Base-by-base conservation (phyloP, 768 basidiomycete species). In the Coprinopsis marcescibilis region DNA sequence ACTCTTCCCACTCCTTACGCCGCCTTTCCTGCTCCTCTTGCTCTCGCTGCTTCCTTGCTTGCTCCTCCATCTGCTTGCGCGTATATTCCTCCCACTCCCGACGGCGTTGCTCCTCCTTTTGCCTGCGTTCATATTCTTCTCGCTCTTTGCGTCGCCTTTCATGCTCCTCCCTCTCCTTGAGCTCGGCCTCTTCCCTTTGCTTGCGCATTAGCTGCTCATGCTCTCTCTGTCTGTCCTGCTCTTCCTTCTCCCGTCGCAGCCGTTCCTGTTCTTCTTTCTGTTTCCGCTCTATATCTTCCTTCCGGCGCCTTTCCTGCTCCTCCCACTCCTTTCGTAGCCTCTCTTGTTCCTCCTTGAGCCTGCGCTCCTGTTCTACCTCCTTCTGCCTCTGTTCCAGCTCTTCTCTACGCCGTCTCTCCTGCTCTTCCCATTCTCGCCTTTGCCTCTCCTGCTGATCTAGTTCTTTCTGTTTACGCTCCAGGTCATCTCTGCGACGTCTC, bases 61-160 rank as follows among this genome's bases (percentile, higher is more conserved):
- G n/a, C n/a, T 49, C 64, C 51, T 56, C 51, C 14, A 40, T 42
- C 44, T 57, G 57, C 24, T 52, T 54, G 46, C 65, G 60, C 41
- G 62, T 65, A 8, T 8, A 7, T 19, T 13, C 36, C 30, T 8
- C 14, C 36, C 14, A 8, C n/a, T n/a, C n/a, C n/a, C n/a, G n/a
- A n/a, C n/a, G n/a, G n/a, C n/a, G n/a, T n/a, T n/a, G n/a, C n/a
- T n/a, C n/a, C n/a, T n/a, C n/a, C n/a, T n/a, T n/a, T n/a, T n/a
- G n/a, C n/a, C n/a, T n/a, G n/a, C n/a, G n/a, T n/a, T n/a, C 70
- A 43, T 69, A 65, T 17, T 69, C 71, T 54, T 70, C 48, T 8
- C n/a, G n/a, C n/a, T n/a, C n/a, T n/a, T n/a, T n/a, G n/a, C n/a
- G n/a, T n/a, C n/a, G n/a, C n/a, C n/a, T n/a, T n/a, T n/a, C n/a